Conservation (phyloP, 2,329 filamentous ascomycete genomes). For the Chalaropsis thielavioides region DNA sequence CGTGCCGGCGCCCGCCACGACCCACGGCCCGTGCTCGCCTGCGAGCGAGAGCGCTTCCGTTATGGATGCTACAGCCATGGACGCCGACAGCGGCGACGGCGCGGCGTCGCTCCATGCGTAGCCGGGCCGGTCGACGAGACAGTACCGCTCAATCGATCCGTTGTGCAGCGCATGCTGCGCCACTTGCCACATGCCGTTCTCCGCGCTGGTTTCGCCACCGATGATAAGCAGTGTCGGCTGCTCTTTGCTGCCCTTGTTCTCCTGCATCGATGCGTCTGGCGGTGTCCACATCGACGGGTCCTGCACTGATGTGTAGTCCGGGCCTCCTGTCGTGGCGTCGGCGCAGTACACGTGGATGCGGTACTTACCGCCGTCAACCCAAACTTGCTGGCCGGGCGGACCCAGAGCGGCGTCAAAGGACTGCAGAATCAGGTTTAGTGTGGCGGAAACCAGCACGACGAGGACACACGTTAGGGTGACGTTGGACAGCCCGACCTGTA, state of each 20-base stretch:
- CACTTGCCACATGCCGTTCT: conserved; percentile 66
- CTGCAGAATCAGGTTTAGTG: conserved; percentile 65
- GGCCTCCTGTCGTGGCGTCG: background rate
- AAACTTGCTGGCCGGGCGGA: conserved; percentile 60
- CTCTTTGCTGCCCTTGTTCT: conserved; percentile 21
- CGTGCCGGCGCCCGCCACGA: conserved; percentile 72
- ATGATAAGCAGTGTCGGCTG: conserved; percentile 77
- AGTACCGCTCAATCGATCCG: conserved; percentile 75
- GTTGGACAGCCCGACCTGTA: conserved; percentile 61
- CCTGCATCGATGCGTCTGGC: background rate
- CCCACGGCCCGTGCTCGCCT: conserved; percentile 76
- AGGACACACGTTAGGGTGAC: conserved; percentile 57
- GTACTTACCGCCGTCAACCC: conserved; percentile 74
- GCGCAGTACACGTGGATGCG: conserved; percentile 73
- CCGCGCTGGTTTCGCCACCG: conserved; percentile 64
- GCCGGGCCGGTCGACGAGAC: conserved; percentile 88
- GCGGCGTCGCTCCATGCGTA: conserved; percentile 80
- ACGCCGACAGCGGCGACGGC: conserved; percentile 81
- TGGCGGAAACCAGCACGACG: conserved; percentile 61
- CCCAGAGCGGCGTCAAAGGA: conserved; percentile 62
- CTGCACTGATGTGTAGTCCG: background rate
- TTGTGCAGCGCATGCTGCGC: conserved; percentile 62
- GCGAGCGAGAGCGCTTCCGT: conserved; percentile 70
- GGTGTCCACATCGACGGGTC: background rate
- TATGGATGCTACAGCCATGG: conserved; percentile 79